Percentiles rank a stretch among this genome's conserved stretches.
Evolutionary conservation across 208 protist species (phyloP).

Genomic region (Trypanosoma congolense): DNA sequence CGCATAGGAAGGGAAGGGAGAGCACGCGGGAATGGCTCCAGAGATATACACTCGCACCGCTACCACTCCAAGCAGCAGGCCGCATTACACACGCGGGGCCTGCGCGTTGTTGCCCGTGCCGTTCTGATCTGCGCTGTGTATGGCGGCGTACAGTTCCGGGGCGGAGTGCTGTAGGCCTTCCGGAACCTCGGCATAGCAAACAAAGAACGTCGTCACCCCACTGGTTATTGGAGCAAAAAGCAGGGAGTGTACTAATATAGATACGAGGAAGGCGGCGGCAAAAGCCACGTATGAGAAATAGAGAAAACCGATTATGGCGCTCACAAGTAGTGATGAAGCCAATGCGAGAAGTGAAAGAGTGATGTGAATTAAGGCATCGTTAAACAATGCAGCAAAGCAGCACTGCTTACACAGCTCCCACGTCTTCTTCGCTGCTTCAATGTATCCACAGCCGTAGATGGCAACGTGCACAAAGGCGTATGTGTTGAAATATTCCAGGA

Average conservation of each 20-base stretch:
- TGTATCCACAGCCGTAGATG: slow-evolving; percentile 85
- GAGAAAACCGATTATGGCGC: slow-evolving; percentile 17
- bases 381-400: slow-evolving; percentile 71
- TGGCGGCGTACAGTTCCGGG: slow-evolving; percentile 43
- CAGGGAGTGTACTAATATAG: slow-evolving; percentile 39
- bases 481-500: slow-evolving; percentile 82
- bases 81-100: neutral
- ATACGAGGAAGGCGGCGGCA: slow-evolving; percentile 33
- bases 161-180: slow-evolving; percentile 55
- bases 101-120: neutral
- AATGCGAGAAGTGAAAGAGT: slow-evolving; percentile 36
- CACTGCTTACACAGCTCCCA: slow-evolving; percentile 62
- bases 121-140: slow-evolving; percentile 44
- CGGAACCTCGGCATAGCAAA: slow-evolving; percentile 82
- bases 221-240: slow-evolving; percentile 51
- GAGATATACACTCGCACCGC: neutral
- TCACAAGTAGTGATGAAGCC: neutral
- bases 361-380: slow-evolving; percentile 52
- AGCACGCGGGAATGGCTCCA: neutral
- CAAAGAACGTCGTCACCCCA: slow-evolving; percentile 73
- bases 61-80: neutral
- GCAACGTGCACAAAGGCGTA: slow-evolving; percentile 89
- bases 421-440: slow-evolving; percentile 64
- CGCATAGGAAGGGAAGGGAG: no score
- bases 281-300: slow-evolving; percentile 19